phyloP scores from a whole-genome alignment of 371 early-diverging fungal species.

The Mortierella sp. region DNA sequence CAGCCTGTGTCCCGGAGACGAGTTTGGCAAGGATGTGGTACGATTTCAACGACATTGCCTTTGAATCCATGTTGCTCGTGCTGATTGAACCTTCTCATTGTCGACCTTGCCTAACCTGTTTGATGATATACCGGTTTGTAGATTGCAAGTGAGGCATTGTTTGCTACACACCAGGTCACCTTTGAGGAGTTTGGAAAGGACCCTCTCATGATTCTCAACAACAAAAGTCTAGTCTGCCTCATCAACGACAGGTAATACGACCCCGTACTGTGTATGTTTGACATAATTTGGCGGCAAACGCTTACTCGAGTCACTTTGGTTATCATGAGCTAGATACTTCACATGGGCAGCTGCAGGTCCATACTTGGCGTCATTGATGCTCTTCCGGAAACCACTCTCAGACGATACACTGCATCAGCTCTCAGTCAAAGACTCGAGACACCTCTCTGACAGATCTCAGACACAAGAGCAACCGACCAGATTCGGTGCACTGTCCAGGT shows the following conservation, averaged over 20 bases:
- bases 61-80: background rate
- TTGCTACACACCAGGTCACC: constrained; percentile 68
- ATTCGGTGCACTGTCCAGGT: constrained; percentile 28
- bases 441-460: constrained; percentile 20
- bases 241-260: constrained; percentile 64
- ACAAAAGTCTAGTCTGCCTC: constrained; percentile 76
- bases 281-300: background rate
- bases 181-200: constrained; percentile 76
- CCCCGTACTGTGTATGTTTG: background rate
- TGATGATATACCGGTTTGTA: background rate
- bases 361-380: constrained; percentile 64
- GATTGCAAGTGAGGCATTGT: constrained; percentile 68
- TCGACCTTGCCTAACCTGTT: background rate
- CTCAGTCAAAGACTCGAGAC: constrained; percentile 30
- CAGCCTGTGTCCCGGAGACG: constrained; percentile 53
- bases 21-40: constrained; percentile 58
- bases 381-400: constrained; percentile 62
- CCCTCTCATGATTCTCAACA: constrained; percentile 72
- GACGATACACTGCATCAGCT: constrained; percentile 48
- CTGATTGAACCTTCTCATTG: background rate
- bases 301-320: background rate
- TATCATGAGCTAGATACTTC: constrained; percentile 42
- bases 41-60: background rate
- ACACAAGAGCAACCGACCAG: constrained; percentile 30
- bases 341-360: constrained; percentile 62